A percentile compares a stretch with the other conserved stretches of the same genome.
Evolutionary conservation across 129 eudicot species (phyloP).

Genomic region (Glebionis coronaria): DNA sequence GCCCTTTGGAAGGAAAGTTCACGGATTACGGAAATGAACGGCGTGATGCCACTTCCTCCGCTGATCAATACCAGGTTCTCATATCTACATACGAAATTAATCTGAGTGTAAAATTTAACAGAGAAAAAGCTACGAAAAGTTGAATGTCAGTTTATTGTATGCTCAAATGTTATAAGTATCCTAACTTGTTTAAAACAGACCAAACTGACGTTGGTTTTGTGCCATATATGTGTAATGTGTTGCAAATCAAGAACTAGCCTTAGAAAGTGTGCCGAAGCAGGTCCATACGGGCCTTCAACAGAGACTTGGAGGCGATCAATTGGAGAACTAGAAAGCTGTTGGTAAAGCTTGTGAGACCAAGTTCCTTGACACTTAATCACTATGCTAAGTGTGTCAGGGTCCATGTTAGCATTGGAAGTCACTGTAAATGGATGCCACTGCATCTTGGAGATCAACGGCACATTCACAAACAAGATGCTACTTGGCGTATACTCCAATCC

Average conservation of each 20-base stretch:
- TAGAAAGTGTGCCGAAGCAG: conserved; percentile 50
- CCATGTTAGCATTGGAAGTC: conserved; percentile 49
- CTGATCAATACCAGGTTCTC: conserved; percentile 59
- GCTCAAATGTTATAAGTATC: not conserved
- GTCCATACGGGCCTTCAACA: conserved; percentile 78
- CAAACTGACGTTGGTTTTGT: not conserved
- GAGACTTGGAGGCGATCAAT: conserved; percentile 50
- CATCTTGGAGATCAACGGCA: conserved; percentile 56
- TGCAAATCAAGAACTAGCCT: conserved; percentile 31
- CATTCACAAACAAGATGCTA: conserved; percentile 59
- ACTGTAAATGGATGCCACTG: conserved; percentile 82
- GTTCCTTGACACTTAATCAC: conserved; percentile 55
- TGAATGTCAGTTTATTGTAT: not conserved
- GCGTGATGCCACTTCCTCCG: conserved; percentile 73
- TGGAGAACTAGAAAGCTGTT: conserved; percentile 40
- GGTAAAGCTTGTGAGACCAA: conserved; percentile 56
- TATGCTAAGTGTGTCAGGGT: conserved; percentile 52
- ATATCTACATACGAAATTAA: conserved; percentile 27
- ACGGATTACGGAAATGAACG: conserved; percentile 65
- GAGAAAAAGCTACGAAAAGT: not conserved
- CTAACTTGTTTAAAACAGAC: not conserved
- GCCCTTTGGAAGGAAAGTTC: conserved; percentile 44
- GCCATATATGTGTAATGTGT: not conserved
- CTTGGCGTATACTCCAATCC: conserved; percentile 51
- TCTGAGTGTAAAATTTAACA: not conserved